Evolutionary conservation across 2,329 filamentous ascomycete species (phyloP).

Genomic region (Hypomyces perniciosus): DNA sequence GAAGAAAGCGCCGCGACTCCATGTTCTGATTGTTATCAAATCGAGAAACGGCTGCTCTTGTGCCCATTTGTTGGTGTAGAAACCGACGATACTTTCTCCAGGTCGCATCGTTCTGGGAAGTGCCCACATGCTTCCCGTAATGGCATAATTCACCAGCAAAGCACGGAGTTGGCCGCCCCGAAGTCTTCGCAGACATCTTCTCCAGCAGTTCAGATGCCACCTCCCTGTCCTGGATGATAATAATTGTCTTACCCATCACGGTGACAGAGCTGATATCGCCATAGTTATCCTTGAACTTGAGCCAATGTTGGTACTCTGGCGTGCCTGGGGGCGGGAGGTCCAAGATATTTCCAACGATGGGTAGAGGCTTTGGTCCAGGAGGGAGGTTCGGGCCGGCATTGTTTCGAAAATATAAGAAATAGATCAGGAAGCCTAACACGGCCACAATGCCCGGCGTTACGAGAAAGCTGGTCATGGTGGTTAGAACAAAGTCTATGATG

Average conservation of each 20-base stretch:
- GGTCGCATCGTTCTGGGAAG: neutral
- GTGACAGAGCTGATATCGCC: conserved; percentile 8
- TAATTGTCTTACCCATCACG: neutral
- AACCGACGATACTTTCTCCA: conserved; percentile 1
- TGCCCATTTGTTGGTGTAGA: conserved; percentile 5
- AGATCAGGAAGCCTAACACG: neutral
- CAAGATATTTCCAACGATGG: conserved; percentile 40
- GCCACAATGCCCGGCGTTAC: neutral
- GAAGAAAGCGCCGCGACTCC: conserved; percentile 8
- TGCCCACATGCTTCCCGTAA: too few species aligned
- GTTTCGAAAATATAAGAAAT: neutral
- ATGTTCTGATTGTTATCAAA: conserved; percentile 8
- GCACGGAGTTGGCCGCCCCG: neutral
- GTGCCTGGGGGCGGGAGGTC: conserved; percentile 35
- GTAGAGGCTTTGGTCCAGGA: conserved; percentile 28
- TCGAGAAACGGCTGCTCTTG: neutral
- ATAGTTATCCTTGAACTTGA: conserved; percentile 29
- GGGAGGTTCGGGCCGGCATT: conserved; percentile 7
- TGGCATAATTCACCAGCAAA: neutral
- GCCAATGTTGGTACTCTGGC: conserved; percentile 30
- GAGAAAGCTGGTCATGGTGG: neutral
- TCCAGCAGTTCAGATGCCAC: neutral
- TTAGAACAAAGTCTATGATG: too few species aligned
- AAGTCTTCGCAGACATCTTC: neutral
- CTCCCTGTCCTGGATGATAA: conserved; percentile 5